Conservation (phyloP, 2,329 filamentous ascomycete genomes). For the Sarocladium strictum region DNA sequence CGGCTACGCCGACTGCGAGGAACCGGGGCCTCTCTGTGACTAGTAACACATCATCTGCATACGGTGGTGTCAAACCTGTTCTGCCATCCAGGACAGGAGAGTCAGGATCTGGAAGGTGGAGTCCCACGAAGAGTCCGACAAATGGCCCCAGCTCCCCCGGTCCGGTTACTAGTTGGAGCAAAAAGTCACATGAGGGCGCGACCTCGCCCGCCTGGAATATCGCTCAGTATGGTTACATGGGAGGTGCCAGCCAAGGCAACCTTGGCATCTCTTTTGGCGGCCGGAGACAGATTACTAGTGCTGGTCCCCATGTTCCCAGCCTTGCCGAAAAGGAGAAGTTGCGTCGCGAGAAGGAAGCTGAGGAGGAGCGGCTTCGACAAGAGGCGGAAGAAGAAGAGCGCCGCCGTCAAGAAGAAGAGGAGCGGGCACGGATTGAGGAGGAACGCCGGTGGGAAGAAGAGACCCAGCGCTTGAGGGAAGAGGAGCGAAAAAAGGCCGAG, state of each 20-base stretch:
- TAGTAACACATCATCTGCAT: slow-evolving; percentile 52
- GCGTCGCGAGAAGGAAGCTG: slow-evolving; percentile 49
- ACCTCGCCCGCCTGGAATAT: slow-evolving; percentile 97
- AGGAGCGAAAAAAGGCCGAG: slow-evolving; percentile 55
- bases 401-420: slow-evolving; percentile 46
- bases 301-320: slow-evolving; percentile 72
- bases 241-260: slow-evolving; percentile 92
- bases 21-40: slow-evolving; percentile 47
- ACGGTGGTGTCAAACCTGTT: slow-evolving; percentile 30
- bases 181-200: slow-evolving; percentile 68
- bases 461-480: slow-evolving; percentile 50
- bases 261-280: slow-evolving; percentile 90
- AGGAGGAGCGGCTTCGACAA: slow-evolving; percentile 52
- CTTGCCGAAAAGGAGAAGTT: slow-evolving; percentile 77
- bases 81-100: slow-evolving; percentile 46
- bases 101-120: slow-evolving; percentile 50
- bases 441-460: slow-evolving; percentile 63
- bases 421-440: slow-evolving; percentile 55
- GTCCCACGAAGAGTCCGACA: slow-evolving; percentile 57
- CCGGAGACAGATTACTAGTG: slow-evolving; percentile 84
- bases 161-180: slow-evolving; percentile 83
- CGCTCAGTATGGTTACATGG: slow-evolving; percentile 97
- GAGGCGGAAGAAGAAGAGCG: slow-evolving; percentile 48
- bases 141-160: slow-evolving; percentile 47
- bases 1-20: slow-evolving; percentile 40